Percentiles rank a stretch among this genome's conserved stretches.
Evolutionary conservation across 73 alveolate species (phyloP).

Genomic region (Symbiodinium pilosum): DNA sequence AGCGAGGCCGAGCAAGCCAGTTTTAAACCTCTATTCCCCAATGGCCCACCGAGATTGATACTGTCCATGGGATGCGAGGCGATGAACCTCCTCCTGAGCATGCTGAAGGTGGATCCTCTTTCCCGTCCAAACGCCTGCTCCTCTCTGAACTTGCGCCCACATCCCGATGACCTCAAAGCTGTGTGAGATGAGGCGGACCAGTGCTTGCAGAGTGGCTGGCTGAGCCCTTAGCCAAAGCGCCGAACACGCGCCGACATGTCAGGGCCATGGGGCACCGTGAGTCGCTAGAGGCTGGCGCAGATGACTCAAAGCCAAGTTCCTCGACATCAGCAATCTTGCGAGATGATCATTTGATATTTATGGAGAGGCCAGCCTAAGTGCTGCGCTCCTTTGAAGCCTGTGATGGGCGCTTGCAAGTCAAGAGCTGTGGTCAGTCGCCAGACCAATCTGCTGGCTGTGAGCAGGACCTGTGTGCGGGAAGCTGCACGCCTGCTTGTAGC

Average conservation of each 20-base stretch:
- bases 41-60: background rate
- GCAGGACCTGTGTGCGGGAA: background rate
- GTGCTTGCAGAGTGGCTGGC: background rate
- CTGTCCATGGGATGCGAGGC: slow-evolving; percentile 22
- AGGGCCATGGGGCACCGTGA: too few species aligned
- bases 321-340: background rate
- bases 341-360: background rate
- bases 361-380: background rate
- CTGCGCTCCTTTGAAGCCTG: background rate
- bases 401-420: too few species aligned
- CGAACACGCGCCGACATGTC: too few species aligned
- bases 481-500: background rate
- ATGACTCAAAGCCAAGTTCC: background rate
- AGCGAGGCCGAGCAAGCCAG: slow-evolving; percentile 11
- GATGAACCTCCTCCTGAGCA: slow-evolving; percentile 33
- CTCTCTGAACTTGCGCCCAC: too few species aligned
- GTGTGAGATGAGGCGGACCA: background rate
- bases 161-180: background rate
- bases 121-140: slow-evolving; percentile 27
- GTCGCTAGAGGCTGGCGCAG: background rate
- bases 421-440: background rate
- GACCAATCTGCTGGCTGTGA: background rate
- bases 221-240: background rate
- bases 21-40: too few species aligned
- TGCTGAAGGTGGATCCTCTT: slow-evolving; percentile 54